Base-by-base conservation (phyloP, 177 flowering plant species). In the Vitis hybrid region DNA sequence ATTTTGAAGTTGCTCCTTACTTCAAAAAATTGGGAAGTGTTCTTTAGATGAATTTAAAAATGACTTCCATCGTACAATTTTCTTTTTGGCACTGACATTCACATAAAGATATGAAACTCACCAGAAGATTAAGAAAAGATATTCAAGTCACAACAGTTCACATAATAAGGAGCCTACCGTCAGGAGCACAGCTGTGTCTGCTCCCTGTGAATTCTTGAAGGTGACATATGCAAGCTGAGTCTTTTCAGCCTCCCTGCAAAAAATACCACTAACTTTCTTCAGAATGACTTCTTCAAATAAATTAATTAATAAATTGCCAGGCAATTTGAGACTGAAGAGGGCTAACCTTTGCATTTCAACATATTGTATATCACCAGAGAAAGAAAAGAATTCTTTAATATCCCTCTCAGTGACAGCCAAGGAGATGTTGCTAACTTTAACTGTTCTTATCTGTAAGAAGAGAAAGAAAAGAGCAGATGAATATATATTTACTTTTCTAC, bases 141-240 rank as follows among this genome's bases (percentile, higher is more conserved):
- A n/a, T n/a, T 7, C 4, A 62, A 51, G 50, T 59, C 66, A 21
- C 27, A 2, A 30, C 9, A 60, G 30, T 7, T 35, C 58, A 9
- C 49, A 6, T 58, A 9, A 27, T 24, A 14, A 32, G 18, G 19
- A 65, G 71, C 88, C 32, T 75, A 91, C 97, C 62, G 97, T 65
- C 18, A 91, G 69, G 48, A 88, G 92, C 15, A 83, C 60, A 60
- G 97, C 94, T 8, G 92, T 91, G 56, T 90, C 91, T 54, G 93
- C 93, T 70, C 91, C 93, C 71, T 87, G 90, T 73, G 86, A 65
- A 40, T 90, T 86, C 86, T 85, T 87, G 81, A 88, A 91, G 32
- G 97, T 91, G 67, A 91, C 94, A 78, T 81, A 91, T 2, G 93
- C 93, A 72, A 85, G 59, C 76, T 85, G 93, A 68, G 88, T 77